These are phyloP conservation scores for Colletotrichum sp. DNA, from an alignment of 2,329 filamentous ascomycete genomes.

Conservation along the genomic window DNA sequence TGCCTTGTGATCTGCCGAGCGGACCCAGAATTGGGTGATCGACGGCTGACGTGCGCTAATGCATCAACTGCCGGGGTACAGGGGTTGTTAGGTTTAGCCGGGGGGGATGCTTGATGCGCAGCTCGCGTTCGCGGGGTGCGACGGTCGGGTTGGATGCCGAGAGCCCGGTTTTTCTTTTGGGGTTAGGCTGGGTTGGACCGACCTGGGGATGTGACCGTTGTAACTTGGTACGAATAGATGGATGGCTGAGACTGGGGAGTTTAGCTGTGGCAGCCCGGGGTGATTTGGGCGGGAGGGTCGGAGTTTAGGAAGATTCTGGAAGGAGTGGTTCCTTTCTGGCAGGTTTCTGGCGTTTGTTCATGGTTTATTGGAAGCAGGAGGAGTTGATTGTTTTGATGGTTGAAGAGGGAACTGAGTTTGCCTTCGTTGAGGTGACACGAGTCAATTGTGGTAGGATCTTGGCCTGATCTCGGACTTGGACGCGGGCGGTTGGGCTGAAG, in stretches of 20 bases:
- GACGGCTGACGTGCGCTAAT: slow-evolving; percentile 6
- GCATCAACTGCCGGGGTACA: not conserved
- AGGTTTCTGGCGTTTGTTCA: not conserved
- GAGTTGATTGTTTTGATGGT: not conserved
- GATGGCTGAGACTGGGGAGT: not conserved
- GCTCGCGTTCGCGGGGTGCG: not conserved
- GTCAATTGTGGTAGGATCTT: not conserved
- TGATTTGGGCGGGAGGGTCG: not conserved
- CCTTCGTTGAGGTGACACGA: not conserved
- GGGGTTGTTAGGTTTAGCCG: not conserved
- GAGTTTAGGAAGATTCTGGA: not conserved
- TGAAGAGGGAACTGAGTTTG: not conserved
- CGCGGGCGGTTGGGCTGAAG: not conserved
- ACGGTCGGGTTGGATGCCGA: not conserved
- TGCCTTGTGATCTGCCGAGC: not conserved
- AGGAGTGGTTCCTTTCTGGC: not conserved
- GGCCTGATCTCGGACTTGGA: not conserved
- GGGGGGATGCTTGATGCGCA: not conserved
- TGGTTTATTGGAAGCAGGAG: not conserved
- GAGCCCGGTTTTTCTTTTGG: not conserved
- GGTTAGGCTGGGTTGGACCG: not conserved
- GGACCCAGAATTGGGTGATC: not conserved
- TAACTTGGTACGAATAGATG: too few relatives aligned
- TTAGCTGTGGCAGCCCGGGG: not conserved
- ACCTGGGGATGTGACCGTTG: not conserved